Percentiles rank a stretch among this genome's conserved stretches.
These are phyloP conservation scores for Aspergillus avenaceus DNA, from an alignment of 495 filamentous ascomycete genomes.

Conservation along the genomic window DNA sequence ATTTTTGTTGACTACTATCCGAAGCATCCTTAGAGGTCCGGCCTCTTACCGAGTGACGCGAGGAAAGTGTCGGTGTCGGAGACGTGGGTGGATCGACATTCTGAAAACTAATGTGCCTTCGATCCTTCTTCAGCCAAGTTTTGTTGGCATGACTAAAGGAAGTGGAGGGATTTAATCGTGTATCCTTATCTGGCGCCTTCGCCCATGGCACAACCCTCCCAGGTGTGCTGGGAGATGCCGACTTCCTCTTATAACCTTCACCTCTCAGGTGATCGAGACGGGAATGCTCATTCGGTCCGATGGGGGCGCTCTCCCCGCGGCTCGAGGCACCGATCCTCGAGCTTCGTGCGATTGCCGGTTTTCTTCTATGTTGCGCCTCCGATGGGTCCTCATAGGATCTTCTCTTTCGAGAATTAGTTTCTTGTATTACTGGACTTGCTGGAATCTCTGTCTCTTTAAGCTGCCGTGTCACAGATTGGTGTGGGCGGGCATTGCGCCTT, in stretches of 20 bases:
- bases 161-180: slow-evolving; percentile 4
- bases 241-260: neutral
- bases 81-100: slow-evolving; percentile 40
- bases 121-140: slow-evolving; percentile 39
- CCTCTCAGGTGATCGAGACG: neutral
- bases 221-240: neutral
- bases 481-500: neutral
- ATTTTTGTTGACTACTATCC: neutral
- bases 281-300: neutral
- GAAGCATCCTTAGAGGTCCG: neutral
- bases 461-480: neutral
- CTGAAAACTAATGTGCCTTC: slow-evolving; percentile 25
- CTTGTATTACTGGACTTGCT: slow-evolving; percentile 16
- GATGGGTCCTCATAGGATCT: slow-evolving; percentile 7
- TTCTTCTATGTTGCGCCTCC: neutral
- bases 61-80: slow-evolving; percentile 26
- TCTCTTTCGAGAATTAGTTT: slow-evolving; percentile 19
- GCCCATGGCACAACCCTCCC: neutral
- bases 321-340: neutral
- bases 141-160: slow-evolving; percentile 7
- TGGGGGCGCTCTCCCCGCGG: neutral
- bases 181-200: neutral
- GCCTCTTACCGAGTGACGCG: slow-evolving; percentile 14
- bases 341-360: neutral
- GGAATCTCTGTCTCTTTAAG: neutral